A percentile compares a stretch with the other conserved stretches of the same genome.
phyloP scores from a whole-genome alignment of 495 filamentous ascomycete species.

The Penicillium tannophilum region DNA sequence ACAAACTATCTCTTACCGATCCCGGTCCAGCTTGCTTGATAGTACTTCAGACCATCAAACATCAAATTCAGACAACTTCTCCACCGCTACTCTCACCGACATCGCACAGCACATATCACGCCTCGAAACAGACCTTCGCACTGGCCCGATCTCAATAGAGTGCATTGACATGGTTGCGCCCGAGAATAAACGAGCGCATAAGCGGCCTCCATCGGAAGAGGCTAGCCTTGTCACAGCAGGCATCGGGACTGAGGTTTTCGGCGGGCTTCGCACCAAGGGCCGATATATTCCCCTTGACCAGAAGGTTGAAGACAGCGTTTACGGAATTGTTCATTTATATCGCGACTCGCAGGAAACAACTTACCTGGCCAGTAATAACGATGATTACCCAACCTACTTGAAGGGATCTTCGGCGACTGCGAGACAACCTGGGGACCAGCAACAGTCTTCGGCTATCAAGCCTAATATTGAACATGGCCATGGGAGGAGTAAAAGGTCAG shows the following conservation, averaged over 20 bases:
- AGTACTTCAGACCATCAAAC: neutral
- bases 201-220: conserved; percentile 14
- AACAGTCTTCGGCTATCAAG: neutral
- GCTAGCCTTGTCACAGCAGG: conserved; percentile 47
- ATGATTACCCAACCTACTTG: conserved; percentile 44
- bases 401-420: conserved; percentile 46
- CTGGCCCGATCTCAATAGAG: conserved; percentile 63
- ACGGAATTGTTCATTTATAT: conserved; percentile 93
- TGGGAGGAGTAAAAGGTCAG: neutral
- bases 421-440: conserved; percentile 31
- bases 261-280: conserved; percentile 71
- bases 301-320: conserved; percentile 80
- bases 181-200: conserved; percentile 20
- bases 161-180: conserved; percentile 66
- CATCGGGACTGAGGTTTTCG: conserved; percentile 53
- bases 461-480: neutral
- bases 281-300: conserved; percentile 73
- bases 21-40: neutral
- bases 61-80: neutral
- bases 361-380: conserved; percentile 34
- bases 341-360: conserved; percentile 79
- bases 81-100: conserved; percentile 3
- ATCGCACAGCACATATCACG: conserved; percentile 17
- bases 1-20: neutral
- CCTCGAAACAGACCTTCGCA: conserved; percentile 59